These are phyloP conservation scores for Trametes polyzona DNA, from an alignment of 1,284 basidiomycete species.

Conservation along the genomic window DNA sequence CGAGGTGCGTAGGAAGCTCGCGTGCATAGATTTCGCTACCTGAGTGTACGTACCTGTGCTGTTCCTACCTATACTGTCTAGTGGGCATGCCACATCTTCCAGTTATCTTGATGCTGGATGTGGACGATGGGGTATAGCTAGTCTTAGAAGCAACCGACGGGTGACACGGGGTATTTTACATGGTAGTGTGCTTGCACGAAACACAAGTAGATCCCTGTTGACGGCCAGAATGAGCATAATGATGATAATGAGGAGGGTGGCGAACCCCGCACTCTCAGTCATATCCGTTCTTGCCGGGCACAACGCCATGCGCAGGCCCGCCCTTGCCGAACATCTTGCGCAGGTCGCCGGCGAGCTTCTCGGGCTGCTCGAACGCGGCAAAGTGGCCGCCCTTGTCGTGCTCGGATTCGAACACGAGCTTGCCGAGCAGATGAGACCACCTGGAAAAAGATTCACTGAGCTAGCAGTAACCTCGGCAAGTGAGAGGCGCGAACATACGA, in stretches of 20 bases:
- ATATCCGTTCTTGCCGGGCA: slow-evolving; percentile 30
- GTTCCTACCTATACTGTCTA: too few relatives aligned
- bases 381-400: slow-evolving; percentile 38
- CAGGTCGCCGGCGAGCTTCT: slow-evolving; percentile 34
- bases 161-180: too few relatives aligned
- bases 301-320: slow-evolving; percentile 34
- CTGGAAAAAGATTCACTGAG: not conserved
- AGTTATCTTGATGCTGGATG: too few relatives aligned
- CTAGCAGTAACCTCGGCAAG: not conserved
- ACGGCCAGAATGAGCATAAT: not conserved
- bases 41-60: too few relatives aligned
- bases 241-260: not conserved
- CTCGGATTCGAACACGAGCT: slow-evolving; percentile 31
- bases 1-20: too few relatives aligned
- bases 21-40: too few relatives aligned
- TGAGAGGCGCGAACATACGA: slow-evolving; percentile 37
- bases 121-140: too few relatives aligned
- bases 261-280: not conserved
- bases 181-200: too few relatives aligned
- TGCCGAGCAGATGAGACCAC: slow-evolving; percentile 28
- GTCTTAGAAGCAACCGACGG: too few relatives aligned
- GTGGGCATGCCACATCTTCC: too few relatives aligned
- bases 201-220: too few relatives aligned
- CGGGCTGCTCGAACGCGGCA: slow-evolving; percentile 35
- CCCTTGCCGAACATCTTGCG: slow-evolving; percentile 35